phyloP scores from a whole-genome alignment of 371 early-diverging fungal species.

The Basidiobolus meristosporus region DNA sequence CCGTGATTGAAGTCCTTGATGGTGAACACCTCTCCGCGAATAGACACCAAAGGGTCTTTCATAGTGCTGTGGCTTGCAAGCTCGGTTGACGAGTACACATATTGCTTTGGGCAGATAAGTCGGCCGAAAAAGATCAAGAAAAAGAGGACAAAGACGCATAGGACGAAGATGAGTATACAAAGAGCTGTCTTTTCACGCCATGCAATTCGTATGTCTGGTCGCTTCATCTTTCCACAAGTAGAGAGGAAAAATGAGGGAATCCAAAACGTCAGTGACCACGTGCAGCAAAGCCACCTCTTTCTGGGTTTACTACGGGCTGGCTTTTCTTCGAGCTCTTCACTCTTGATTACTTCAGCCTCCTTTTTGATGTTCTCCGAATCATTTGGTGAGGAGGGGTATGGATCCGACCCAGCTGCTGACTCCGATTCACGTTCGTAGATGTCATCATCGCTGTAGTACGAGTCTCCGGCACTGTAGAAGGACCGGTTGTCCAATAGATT shows the following conservation, averaged over 20 bases:
- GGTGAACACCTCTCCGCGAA: slow-evolving; percentile 59
- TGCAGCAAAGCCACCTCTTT: slow-evolving; percentile 50
- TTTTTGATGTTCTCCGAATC: slow-evolving; percentile 4
- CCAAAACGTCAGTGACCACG: slow-evolving; percentile 53
- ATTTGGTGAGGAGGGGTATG: not conserved
- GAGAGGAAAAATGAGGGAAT: slow-evolving; percentile 36
- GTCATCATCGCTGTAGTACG: slow-evolving; percentile 3
- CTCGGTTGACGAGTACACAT: slow-evolving; percentile 32
- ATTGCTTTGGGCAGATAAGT: slow-evolving; percentile 60
- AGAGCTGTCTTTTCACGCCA: slow-evolving; percentile 95
- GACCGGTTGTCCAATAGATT: not conserved
- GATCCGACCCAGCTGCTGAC: not conserved
- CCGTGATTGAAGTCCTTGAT: slow-evolving; percentile 15
- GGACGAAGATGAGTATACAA: slow-evolving; percentile 63
- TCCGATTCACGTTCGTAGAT: not conserved
- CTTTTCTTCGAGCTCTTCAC: slow-evolving; percentile 31
- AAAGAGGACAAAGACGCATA: slow-evolving; percentile 68
- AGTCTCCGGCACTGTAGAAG: not conserved
- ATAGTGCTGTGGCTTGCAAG: slow-evolving; percentile 16
- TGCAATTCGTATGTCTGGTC: slow-evolving; percentile 78
- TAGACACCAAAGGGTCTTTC: slow-evolving; percentile 27
- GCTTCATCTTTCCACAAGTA: slow-evolving; percentile 54
- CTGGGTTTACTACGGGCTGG: no score
- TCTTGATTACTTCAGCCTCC: slow-evolving; percentile 14
- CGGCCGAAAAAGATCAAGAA: slow-evolving; percentile 76